Base-by-base conservation (phyloP, 768 basidiomycete species). In the Leucocoprinus leucothites region DNA sequence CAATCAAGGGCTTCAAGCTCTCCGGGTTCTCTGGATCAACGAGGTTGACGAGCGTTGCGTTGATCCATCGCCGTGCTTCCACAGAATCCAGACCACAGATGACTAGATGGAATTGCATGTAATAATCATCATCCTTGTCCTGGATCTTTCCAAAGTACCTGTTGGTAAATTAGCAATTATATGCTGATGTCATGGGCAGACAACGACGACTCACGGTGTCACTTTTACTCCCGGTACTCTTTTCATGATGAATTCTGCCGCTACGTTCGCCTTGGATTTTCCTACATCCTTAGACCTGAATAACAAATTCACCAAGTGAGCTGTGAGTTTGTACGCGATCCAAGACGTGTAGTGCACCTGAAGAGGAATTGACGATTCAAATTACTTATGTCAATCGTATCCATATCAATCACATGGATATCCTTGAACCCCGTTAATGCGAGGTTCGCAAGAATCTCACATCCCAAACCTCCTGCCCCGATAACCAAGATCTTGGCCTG, bases 391-490 rank as follows among this genome's bases (percentile, higher is more conserved):
- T 99, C 96, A 68, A 98, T 99, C 14, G 96, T 98, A 77, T 99
- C 96, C 95, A 99, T 98, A 78, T 99, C 97, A 67, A 99, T 98
- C 58, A 99, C 95, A 77, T 98, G 94, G 61, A 98, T 97, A 65
- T 98, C 91, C 71, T 89, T 91, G 85, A 98, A 99, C 22, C 97
- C 97, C 43, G 92, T 89, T 61, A 98, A 73, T 21, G 97, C 96
- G 48, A 99, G 82, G 71, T 98, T 97, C 57, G 95, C 91, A 40
- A 99, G 79, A 61, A 98, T 98, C 77, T 99, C 97, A 71, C 90
- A 99, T 9, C 97, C 97, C 40, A 99, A 76, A 53, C 97, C 97
- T 31, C 97, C 97, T 25, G 97, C 97, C 28, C 97, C 97, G 64
- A 99, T 98, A 60, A 98, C 96, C 41, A 98, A 82, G 62, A 98